phyloP scores from a whole-genome alignment of 2,329 filamentous ascomycete genomes.

The Microdochium bolleyi region DNA sequence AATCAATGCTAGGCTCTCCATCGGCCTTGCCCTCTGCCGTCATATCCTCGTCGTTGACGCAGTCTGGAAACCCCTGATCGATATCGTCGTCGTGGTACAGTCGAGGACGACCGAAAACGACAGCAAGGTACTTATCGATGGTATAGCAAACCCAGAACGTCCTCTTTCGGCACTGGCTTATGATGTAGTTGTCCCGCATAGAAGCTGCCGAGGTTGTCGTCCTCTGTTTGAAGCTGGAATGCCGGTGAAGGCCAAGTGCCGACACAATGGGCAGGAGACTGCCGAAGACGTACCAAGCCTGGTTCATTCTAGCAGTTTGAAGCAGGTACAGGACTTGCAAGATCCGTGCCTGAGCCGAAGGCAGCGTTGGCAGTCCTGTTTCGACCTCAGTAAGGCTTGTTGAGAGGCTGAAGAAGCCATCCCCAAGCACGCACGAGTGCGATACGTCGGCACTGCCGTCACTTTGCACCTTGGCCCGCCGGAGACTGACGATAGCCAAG shows the following conservation, averaged over 20 bases:
- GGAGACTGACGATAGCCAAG: slow-evolving; percentile 38
- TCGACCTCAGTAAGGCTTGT: slow-evolving; percentile 35
- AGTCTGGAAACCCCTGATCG: slow-evolving; percentile 51
- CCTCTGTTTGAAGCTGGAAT: slow-evolving; percentile 17
- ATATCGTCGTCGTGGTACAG: slow-evolving; percentile 57
- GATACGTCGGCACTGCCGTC: slow-evolving; percentile 5
- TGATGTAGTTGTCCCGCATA: slow-evolving; percentile 10
- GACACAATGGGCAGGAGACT: slow-evolving; percentile 44
- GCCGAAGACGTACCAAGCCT: slow-evolving; percentile 54
- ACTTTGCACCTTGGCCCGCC: slow-evolving; percentile 27
- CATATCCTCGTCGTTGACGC: slow-evolving; percentile 50
- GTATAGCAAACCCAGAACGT: slow-evolving; percentile 57
- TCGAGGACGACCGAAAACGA: slow-evolving; percentile 53
- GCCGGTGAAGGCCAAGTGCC: slow-evolving; percentile 32
- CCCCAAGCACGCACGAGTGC: slow-evolving; percentile 17
- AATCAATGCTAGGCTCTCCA: slow-evolving; percentile 25
- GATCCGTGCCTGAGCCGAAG: slow-evolving; percentile 49
- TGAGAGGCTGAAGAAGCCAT: slow-evolving; percentile 33
- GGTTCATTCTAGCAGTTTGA: slow-evolving; percentile 50
- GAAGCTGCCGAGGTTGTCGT: slow-evolving; percentile 1
- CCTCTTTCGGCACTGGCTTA: slow-evolving; percentile 16
- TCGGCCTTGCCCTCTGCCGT: slow-evolving; percentile 27
- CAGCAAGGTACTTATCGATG: slow-evolving; percentile 54
- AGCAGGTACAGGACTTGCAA: slow-evolving; percentile 52
- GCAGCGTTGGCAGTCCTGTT: slow-evolving; percentile 42